Percentiles rank a stretch among this genome's conserved stretches.
These are phyloP conservation scores for Gastrolobium bilobum DNA, from an alignment of 306 rosid genomes.

Conservation along the genomic window DNA sequence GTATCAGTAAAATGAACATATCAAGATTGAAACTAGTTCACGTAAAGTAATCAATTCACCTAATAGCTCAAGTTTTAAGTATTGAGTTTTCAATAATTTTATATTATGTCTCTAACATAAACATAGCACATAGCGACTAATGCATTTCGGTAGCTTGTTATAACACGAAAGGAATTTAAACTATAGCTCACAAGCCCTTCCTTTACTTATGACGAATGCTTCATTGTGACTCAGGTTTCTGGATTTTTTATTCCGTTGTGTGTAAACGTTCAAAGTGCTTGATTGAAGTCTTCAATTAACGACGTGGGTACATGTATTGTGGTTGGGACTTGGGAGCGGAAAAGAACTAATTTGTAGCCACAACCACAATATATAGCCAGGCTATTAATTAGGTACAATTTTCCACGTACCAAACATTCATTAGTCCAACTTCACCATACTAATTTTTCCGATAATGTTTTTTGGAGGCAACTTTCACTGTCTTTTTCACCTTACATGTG, in stretches of 20 bases:
- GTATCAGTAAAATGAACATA: no score
- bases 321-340: neutral
- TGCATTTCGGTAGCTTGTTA: neutral
- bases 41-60: no score
- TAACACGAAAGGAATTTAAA: neutral
- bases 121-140: no score
- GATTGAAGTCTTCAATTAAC: neutral
- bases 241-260: neutral
- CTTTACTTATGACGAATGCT: neutral
- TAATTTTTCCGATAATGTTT: constrained; percentile 6
- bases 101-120: no score
- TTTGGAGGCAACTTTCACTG: constrained; percentile 40
- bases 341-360: neutral
- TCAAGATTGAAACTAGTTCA: no score
- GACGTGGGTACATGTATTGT: neutral
- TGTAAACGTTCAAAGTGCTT: neutral
- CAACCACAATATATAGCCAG: neutral
- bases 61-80: no score
- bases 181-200: neutral
- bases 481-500: constrained; percentile 49
- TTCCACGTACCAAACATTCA: constrained; percentile 46
- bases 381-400: neutral
- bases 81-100: no score
- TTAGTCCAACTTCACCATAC: constrained; percentile 49
- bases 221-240: neutral